phyloP scores from a whole-genome alignment of 2,329 filamentous ascomycete genomes.

The Pestalotiopsis sp. region DNA sequence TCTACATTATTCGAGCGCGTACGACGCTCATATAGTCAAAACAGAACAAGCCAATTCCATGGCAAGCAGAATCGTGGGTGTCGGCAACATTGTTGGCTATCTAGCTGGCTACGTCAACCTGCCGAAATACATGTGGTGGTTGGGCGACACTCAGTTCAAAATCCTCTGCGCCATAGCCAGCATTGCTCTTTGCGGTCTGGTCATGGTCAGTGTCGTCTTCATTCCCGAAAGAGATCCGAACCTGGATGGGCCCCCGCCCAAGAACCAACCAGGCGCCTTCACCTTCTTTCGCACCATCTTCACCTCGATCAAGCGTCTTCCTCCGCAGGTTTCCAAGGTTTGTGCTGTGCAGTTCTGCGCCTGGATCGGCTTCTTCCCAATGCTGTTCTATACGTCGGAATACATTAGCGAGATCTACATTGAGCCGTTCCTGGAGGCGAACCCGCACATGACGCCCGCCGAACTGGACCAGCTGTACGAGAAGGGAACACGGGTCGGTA shows the following conservation, averaged over 20 bases:
- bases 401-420: slow-evolving; percentile 94
- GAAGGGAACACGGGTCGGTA: slow-evolving; percentile 82
- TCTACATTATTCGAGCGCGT: not conserved
- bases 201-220: slow-evolving; percentile 68
- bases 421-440: slow-evolving; percentile 75
- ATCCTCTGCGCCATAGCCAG: slow-evolving; percentile 86
- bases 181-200: slow-evolving; percentile 69
- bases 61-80: slow-evolving; percentile 83
- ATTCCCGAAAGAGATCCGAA: slow-evolving; percentile 83
- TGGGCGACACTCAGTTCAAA: slow-evolving; percentile 91
- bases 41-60: slow-evolving; percentile 86
- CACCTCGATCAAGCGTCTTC: slow-evolving; percentile 75
- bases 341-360: slow-evolving; percentile 84
- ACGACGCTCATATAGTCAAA: slow-evolving; percentile 16
- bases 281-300: slow-evolving; percentile 81
- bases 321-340: slow-evolving; percentile 80
- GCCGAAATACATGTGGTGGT: slow-evolving; percentile 72
- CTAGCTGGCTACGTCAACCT: slow-evolving; percentile 84
- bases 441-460: slow-evolving; percentile 75
- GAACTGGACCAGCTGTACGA: slow-evolving; percentile 84
- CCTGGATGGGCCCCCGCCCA: slow-evolving; percentile 64
- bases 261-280: slow-evolving; percentile 67
- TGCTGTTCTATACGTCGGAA: slow-evolving; percentile 92
- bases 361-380: slow-evolving; percentile 95
- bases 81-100: slow-evolving; percentile 91